Percentiles rank a stretch among this genome's conserved stretches.
Conservation (phyloP, 1,139 yeast genomes). For the Hansenula sp. region DNA sequence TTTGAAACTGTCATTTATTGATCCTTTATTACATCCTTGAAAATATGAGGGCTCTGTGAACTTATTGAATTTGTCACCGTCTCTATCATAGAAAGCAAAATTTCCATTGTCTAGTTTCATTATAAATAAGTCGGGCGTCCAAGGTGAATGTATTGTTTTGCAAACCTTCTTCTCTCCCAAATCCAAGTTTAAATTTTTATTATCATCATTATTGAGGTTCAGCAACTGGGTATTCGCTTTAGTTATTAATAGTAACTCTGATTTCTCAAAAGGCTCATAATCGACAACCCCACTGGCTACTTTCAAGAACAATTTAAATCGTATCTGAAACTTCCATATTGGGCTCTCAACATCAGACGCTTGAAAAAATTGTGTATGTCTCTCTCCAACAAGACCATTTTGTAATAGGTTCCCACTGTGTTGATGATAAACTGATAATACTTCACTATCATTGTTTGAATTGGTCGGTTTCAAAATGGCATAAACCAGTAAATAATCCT, state of each 20-base stretch:
- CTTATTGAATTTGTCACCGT: background rate
- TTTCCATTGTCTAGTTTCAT: conserved; percentile 12
- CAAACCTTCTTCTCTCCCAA: conserved; percentile 18
- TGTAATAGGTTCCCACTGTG: conserved; percentile 37
- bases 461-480: conserved; percentile 18
- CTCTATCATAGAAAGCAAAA: background rate
- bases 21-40: conserved; percentile 3
- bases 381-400: conserved; percentile 39
- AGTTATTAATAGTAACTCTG: conserved; percentile 32
- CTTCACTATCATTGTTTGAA: conserved; percentile 30
- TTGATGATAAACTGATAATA: conserved; percentile 34
- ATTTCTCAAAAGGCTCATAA: conserved; percentile 26
- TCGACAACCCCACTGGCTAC: conserved; percentile 38
- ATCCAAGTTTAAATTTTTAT: conserved; percentile 22
- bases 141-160: conserved; percentile 17
- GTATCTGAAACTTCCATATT: conserved; percentile 29
- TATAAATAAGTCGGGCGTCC: conserved; percentile 27
- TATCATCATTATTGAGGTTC: conserved; percentile 28
- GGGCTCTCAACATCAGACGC: conserved; percentile 27
- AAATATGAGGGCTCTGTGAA: background rate
- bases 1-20: conserved; percentile 18
- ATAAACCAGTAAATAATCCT: conserved; percentile 30
- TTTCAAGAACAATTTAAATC: conserved; percentile 41
- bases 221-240: conserved; percentile 38
- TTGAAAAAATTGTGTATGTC: conserved; percentile 28